Evolutionary conservation across 345 rosid species (phyloP), one percentile per base, ranked within the genome.

Genomic region (Clausena lansium): DNA sequence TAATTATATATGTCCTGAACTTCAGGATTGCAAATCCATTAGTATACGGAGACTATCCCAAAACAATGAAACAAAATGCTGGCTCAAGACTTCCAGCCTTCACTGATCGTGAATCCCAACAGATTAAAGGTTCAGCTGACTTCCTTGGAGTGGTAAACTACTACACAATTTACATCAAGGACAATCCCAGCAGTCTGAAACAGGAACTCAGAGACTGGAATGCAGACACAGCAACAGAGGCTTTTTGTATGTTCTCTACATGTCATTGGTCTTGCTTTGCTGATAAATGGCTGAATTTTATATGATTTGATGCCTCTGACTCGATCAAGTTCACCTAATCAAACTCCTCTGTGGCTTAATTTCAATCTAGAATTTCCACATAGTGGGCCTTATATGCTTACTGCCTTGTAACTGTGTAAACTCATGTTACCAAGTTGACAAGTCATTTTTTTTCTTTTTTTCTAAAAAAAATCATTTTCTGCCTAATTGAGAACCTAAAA

Each of bases 21-120:
- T 86, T 58, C 86, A 94, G 97, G 97, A 73, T 88, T 74, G 62
- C 83, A 27, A 75, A 89, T 79, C 97, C 98, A 5, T 76, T 93
- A 84, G 76, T 88, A n/a, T 88, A 76, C 68, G 97, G 98, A 13
- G 95, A 95, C 63, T 93, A 93, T 79, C 98, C 98, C 0, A 79
- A 82, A 54, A 76, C 39, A 70, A 89, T 93, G 97, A 91, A 89
- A 83, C 83, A 79, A 73, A 86, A 33, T 50, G 84, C 78, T 14
- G 95, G 92, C 50, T 80, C 92, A 9, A 95, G 97, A 72, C 80
- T 95, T 72, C 97, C 97, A 2, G 73, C 76, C 73, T 92, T 93
- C 86, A 80, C 91, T 4, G 4, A 64, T 28, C 33, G 68, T 14
- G 98, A 94, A 79, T 88, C 97, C 32, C 62, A 88, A 70, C 70